These are phyloP conservation scores for Didymella arachidicola DNA, from an alignment of 2,329 filamentous ascomycete species.

Conservation along the genomic window DNA sequence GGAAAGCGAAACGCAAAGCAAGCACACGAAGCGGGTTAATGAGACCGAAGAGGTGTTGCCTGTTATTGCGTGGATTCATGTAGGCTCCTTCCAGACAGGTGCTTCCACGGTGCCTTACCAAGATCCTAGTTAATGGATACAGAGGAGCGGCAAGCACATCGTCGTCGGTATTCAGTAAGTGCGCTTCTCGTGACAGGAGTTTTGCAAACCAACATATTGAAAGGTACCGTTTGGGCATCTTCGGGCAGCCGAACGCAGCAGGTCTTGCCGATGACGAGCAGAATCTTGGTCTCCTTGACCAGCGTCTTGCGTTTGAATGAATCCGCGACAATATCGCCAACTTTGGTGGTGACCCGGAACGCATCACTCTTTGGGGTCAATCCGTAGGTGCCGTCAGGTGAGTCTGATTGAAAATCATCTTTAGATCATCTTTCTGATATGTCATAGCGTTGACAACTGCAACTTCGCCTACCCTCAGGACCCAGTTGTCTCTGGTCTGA, in stretches of 20 bases:
- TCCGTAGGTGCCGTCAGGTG: slow-evolving; percentile 46
- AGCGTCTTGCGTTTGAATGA: slow-evolving; percentile 52
- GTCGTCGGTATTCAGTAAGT: slow-evolving; percentile 45
- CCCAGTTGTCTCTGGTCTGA: slow-evolving; percentile 53
- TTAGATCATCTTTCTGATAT: too few relatives aligned
- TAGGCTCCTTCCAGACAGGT: slow-evolving; percentile 57
- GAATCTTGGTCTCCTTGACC: slow-evolving; percentile 53
- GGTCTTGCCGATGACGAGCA: slow-evolving; percentile 40
- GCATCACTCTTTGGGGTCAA: slow-evolving; percentile 53
- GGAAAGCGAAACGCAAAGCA: slow-evolving; percentile 5
- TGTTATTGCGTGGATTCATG: slow-evolving; percentile 59
- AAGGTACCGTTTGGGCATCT: slow-evolving; percentile 51
- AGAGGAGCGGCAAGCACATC: slow-evolving; percentile 49
- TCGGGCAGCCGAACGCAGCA: slow-evolving; percentile 51
- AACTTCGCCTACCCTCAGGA: slow-evolving; percentile 59
- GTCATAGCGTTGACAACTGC: slow-evolving; percentile 55
- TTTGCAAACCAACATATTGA: neutral
- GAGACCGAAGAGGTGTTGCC: slow-evolving; percentile 42
- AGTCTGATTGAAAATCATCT: too few relatives aligned
- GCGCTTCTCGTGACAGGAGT: neutral
- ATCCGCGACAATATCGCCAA: slow-evolving; percentile 51
- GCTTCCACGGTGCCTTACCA: slow-evolving; percentile 55
- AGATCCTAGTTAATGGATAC: slow-evolving; percentile 36
- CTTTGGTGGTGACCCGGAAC: slow-evolving; percentile 46
- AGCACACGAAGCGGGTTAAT: slow-evolving; percentile 19